Conservation (phyloP, 306 rosid species). For the Malus asiatica region DNA sequence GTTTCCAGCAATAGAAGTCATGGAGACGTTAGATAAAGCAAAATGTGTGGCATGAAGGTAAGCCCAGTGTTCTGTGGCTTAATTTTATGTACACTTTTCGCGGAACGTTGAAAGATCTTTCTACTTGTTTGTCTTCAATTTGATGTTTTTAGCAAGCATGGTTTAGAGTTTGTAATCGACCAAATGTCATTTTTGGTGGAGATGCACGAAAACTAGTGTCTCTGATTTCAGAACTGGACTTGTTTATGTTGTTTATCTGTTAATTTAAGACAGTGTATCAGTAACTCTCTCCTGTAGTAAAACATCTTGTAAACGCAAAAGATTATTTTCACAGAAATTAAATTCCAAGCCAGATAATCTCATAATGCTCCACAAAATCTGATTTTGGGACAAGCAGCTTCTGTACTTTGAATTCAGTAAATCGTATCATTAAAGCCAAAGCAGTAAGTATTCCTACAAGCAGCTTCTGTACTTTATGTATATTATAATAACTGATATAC, state of each 20-base stretch:
- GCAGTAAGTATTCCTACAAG: constrained; percentile 54
- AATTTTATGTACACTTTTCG: not conserved
- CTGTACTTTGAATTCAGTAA: constrained; percentile 76
- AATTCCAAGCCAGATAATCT: not conserved
- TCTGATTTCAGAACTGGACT: not conserved
- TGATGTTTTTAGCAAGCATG: constrained; percentile 4
- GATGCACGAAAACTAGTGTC: not conserved
- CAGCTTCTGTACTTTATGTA: not conserved
- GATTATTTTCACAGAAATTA: not conserved
- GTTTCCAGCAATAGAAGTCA: constrained; percentile 76
- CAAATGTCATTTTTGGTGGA: constrained; percentile 2
- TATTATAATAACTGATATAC: not conserved
- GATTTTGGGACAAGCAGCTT: constrained; percentile 55
- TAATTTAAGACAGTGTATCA: not conserved
- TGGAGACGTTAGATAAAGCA: constrained; percentile 63
- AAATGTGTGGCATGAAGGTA: constrained; percentile 99
- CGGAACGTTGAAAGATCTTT: not conserved
- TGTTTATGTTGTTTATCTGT: not conserved
- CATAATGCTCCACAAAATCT: not conserved
- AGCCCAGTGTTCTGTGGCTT: constrained; percentile 9
- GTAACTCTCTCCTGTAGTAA: not conserved
- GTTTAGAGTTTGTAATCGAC: constrained; percentile 16
- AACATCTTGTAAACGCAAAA: not conserved
- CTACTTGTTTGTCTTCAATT: not conserved
- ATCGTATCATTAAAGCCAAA: constrained; percentile 89